Evolutionary conservation across 208 protist genomes (phyloP).

Genomic region (Angomonas ambiguus): DNA sequence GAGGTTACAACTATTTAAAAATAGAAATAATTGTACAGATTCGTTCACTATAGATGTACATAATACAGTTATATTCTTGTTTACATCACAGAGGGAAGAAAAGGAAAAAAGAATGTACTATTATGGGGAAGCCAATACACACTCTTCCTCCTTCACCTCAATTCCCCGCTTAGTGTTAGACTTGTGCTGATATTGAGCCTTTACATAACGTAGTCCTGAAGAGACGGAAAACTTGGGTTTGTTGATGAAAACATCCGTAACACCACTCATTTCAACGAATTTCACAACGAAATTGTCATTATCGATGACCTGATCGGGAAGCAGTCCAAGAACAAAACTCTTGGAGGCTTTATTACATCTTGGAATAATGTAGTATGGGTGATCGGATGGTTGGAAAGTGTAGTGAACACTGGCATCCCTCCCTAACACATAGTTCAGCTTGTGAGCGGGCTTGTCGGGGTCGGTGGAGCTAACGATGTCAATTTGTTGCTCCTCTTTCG

Average conservation of each 20-base stretch:
- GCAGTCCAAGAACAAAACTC: constrained; percentile 38
- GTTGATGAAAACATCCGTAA: constrained; percentile 29
- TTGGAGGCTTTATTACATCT: constrained; percentile 22
- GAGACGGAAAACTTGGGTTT: constrained; percentile 11
- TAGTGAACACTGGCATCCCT: constrained; percentile 41
- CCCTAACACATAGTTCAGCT: constrained; percentile 40
- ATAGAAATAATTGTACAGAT: background rate
- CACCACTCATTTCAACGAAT: constrained; percentile 19
- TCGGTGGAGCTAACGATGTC: constrained; percentile 21
- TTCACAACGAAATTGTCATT: constrained; percentile 26
- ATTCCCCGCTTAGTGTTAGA: background rate
- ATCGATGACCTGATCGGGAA: constrained; percentile 19
- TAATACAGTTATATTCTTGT: background rate
- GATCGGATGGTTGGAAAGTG: constrained; percentile 23
- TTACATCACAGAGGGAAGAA: constrained; percentile 11
- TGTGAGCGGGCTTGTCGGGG: constrained; percentile 27
- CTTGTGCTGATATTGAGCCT: constrained; percentile 1
- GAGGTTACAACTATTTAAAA: background rate
- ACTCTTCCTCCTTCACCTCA: background rate
- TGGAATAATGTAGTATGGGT: constrained; percentile 57
- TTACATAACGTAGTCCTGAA: background rate
- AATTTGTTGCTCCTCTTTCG: constrained; percentile 1
- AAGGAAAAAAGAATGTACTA: constrained; percentile 4
- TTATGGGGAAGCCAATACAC: background rate
- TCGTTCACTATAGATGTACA: background rate